Conservation (phyloP, 2,329 filamentous ascomycete species). For the Colletotrichum sp. region DNA sequence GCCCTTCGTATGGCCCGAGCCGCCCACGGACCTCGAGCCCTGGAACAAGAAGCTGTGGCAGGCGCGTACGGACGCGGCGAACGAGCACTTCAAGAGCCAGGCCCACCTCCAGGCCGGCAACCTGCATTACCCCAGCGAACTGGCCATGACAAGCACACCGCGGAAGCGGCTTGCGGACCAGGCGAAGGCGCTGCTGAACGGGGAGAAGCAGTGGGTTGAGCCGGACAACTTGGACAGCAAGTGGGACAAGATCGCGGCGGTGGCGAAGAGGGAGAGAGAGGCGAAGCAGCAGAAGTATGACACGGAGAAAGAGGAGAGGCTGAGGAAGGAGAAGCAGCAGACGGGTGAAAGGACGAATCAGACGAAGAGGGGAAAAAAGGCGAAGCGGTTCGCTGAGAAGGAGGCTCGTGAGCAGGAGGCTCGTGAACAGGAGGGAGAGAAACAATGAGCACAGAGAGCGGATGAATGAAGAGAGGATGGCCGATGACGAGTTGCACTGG, state of each 20-base stretch:
- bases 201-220: conserved; percentile 55
- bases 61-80: conserved; percentile 50
- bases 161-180: conserved; percentile 46
- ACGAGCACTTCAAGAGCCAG: conserved; percentile 42
- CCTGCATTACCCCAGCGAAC: conserved; percentile 32
- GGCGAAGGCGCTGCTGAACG: conserved; percentile 66
- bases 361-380: too few relatives aligned
- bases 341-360: too few relatives aligned
- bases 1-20: conserved; percentile 87
- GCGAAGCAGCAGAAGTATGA: neutral
- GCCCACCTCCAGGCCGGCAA: conserved; percentile 24
- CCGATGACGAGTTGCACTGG: conserved; percentile 23
- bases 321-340: neutral
- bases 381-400: too few relatives aligned
- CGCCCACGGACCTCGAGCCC: conserved; percentile 63
- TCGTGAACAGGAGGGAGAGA: conserved; percentile 20
- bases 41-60: conserved; percentile 70
- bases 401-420: neutral
- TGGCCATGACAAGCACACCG: conserved; percentile 42
- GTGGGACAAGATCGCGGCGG: conserved; percentile 31
- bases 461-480: conserved; percentile 24
- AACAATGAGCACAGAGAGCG: neutral
- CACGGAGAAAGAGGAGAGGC: neutral
- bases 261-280: conserved; percentile 22
- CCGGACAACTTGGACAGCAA: conserved; percentile 27